Percentiles rank a stretch among this genome's conserved stretches.
These are phyloP conservation scores for Beauveria medogensis DNA, from an alignment of 2,329 filamentous ascomycete species.

Conservation along the genomic window DNA sequence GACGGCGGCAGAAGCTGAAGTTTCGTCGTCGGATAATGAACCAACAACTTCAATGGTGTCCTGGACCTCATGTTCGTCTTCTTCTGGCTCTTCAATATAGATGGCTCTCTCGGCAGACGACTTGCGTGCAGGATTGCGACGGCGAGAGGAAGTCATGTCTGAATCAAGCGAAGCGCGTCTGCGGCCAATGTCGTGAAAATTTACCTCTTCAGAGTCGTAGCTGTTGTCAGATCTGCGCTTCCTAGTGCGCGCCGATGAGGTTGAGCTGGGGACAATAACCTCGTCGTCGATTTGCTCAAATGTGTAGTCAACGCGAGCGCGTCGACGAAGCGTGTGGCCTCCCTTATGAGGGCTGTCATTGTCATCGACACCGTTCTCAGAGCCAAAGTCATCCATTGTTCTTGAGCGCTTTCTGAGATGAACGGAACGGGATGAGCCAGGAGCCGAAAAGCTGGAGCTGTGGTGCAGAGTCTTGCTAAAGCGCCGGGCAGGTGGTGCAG, in stretches of 20 bases:
- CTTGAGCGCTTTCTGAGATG: conserved; percentile 35
- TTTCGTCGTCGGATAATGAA: conserved; percentile 4
- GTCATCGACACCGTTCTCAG: conserved; percentile 33
- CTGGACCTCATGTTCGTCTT: conserved; percentile 15
- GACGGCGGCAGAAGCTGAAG: background rate
- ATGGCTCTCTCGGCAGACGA: conserved; percentile 22
- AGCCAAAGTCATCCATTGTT: conserved; percentile 31
- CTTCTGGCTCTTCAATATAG: conserved; percentile 26
- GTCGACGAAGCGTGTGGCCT: conserved; percentile 50
- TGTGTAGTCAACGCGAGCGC: conserved; percentile 50
- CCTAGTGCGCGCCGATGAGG: conserved; percentile 25
- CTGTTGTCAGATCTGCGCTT: conserved; percentile 29
- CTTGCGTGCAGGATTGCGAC: conserved; percentile 34
- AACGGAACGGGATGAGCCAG: conserved; percentile 21
- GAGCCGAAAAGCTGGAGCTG: conserved; percentile 30
- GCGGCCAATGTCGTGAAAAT: conserved; percentile 23
- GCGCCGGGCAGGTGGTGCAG: conserved; percentile 23
- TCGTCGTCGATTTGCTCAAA: conserved; percentile 46
- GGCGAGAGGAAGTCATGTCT: conserved; percentile 28
- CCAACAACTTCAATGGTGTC: conserved; percentile 7
- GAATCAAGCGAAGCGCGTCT: conserved; percentile 29
- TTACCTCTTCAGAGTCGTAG: conserved; percentile 27
- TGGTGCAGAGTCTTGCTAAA: conserved; percentile 28
- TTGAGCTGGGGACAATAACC: conserved; percentile 26
- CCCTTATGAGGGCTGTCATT: conserved; percentile 45